Evolutionary conservation across 306 rosid species (phyloP).

Genomic region (Abrus precatorius): DNA sequence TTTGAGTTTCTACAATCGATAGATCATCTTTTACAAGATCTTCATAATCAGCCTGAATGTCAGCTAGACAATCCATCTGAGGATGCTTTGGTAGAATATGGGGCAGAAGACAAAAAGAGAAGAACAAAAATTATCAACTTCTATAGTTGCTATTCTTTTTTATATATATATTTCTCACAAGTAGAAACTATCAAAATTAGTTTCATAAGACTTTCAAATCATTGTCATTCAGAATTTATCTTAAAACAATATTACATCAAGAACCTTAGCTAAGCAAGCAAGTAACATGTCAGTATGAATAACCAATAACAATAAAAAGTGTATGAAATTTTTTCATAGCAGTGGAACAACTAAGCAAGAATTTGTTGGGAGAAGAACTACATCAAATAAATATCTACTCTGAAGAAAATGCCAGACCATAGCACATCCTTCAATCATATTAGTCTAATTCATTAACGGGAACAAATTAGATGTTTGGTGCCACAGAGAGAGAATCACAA

Average conservation of each 20-base stretch:
- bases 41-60: conserved; percentile 50
- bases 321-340: neutral
- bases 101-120: conserved; percentile 17
- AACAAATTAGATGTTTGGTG: neutral
- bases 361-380: neutral
- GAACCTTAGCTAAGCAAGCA: conserved; percentile 5
- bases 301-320: conserved; percentile 6
- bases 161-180: neutral
- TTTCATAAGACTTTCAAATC: neutral
- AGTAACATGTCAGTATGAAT: neutral
- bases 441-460: neutral
- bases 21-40: conserved; percentile 47
- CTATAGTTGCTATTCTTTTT: neutral
- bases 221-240: conserved; percentile 7
- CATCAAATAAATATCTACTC: neutral
- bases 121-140: conserved; percentile 38
- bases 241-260: conserved; percentile 12
- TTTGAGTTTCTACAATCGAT: conserved; percentile 40
- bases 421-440: neutral
- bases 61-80: conserved; percentile 43
- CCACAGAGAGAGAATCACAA: neutral
- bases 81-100: conserved; percentile 45
- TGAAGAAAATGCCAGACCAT: neutral
- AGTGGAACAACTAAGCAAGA: conserved; percentile 36
- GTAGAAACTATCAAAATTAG: neutral